Conservation (phyloP, 2,329 filamentous ascomycete species). For the Lachnellula willkommii region DNA sequence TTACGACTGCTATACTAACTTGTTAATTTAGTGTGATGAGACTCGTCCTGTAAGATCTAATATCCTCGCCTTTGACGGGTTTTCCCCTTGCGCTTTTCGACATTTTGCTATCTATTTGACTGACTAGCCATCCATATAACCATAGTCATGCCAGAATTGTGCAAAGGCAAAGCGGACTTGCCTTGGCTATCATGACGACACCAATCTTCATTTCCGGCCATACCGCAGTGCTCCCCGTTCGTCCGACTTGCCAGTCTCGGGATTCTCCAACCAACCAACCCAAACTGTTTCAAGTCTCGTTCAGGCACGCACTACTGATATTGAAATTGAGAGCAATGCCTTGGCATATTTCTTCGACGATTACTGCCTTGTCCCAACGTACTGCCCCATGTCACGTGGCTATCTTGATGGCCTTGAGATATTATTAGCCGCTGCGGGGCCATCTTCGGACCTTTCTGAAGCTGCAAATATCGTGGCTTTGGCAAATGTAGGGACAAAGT, state of each 20-base stretch:
- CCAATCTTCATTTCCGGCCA: not conserved
- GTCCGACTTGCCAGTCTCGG: not conserved
- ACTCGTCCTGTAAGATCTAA: conserved; percentile 18
- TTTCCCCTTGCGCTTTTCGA: not conserved
- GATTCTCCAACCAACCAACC: not conserved
- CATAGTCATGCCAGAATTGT: not conserved
- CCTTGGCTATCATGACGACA: not conserved
- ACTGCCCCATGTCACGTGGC: conserved; percentile 15
- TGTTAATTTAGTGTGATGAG: conserved; percentile 17
- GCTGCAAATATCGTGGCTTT: conserved; percentile 17
- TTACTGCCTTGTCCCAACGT: conserved; percentile 15
- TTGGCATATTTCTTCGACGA: conserved; percentile 18
- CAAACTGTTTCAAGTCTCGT: not conserved
- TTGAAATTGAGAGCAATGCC: conserved; percentile 7
- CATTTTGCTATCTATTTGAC: not conserved
- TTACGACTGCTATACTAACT: not conserved
- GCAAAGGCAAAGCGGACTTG: not conserved
- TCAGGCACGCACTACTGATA: conserved; percentile 3
- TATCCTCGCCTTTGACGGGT: not conserved
- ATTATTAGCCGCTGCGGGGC: conserved; percentile 8
- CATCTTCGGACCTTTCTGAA: conserved; percentile 13
- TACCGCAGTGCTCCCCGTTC: not conserved
- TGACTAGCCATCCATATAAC: not conserved
- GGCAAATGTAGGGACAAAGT: conserved; percentile 14
- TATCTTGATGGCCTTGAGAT: conserved; percentile 17